Evolutionary conservation across 202 grass and related monocot genomes (phyloP).

Genomic region (Brachypodium distachyon): DNA sequence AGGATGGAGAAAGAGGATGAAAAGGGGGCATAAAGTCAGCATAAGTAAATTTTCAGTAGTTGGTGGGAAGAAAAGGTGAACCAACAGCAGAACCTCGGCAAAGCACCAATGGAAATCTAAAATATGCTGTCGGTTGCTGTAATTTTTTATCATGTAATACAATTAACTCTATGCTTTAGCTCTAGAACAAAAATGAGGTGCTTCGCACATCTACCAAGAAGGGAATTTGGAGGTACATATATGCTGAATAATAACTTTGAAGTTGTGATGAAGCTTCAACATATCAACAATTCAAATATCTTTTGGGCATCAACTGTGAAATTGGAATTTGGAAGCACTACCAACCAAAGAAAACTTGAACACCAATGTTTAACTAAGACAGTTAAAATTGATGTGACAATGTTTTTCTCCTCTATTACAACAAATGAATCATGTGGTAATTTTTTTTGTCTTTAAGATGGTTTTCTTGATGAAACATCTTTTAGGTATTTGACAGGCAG

Average conservation of each 20-base stretch:
- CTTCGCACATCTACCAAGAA: neutral
- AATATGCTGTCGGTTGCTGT: neutral
- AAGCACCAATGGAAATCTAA: neutral
- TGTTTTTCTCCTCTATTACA: neutral
- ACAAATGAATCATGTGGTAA: neutral
- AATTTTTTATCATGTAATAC: neutral
- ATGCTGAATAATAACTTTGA: neutral
- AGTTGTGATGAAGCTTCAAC: slow-evolving; percentile 2
- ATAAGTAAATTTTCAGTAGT: slow-evolving; percentile 6
- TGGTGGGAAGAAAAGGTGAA: slow-evolving; percentile 16
- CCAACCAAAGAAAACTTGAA: neutral
- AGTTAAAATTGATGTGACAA: neutral
- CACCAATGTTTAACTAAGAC: neutral
- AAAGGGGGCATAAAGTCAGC: neutral
- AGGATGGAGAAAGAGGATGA: neutral
- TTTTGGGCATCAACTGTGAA: neutral
- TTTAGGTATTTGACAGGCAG: neutral
- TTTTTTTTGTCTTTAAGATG: neutral
- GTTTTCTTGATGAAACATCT: neutral
- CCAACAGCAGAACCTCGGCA: neutral
- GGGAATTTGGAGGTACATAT: neutral
- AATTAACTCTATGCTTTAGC: neutral
- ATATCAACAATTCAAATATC: neutral
- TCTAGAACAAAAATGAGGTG: neutral
- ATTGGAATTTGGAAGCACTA: no score